A percentile compares a stretch with the other conserved stretches of the same genome.
These are phyloP conservation scores for Solanum sitiens DNA, from an alignment of 257 asterid genomes.

Conservation along the genomic window DNA sequence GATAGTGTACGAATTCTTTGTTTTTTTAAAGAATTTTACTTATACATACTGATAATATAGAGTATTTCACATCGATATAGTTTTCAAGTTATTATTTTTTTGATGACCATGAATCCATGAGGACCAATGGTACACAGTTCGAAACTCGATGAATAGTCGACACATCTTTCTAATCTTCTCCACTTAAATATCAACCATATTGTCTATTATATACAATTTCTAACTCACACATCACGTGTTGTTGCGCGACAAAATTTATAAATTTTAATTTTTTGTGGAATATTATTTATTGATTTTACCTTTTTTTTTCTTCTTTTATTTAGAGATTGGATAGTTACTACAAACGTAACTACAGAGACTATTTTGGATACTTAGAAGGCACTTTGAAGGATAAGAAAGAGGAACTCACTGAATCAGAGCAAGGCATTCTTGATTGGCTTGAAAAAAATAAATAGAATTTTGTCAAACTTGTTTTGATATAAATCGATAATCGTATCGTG, in stretches of 20 bases:
- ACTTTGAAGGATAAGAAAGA: slow-evolving; percentile 50
- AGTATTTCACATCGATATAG: background rate
- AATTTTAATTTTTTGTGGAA: background rate
- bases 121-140: background rate
- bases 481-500: too few species aligned
- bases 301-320: background rate
- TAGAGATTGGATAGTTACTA: slow-evolving; percentile 72
- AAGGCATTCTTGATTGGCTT: slow-evolving; percentile 75
- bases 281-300: background rate
- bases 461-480: background rate
- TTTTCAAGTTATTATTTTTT: background rate
- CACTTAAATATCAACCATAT: background rate
- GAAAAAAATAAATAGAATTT: slow-evolving; percentile 28
- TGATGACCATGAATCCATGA: background rate
- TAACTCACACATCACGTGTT: background rate
- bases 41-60: background rate
- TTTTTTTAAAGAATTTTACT: background rate
- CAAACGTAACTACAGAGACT: slow-evolving; percentile 76
- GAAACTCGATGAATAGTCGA: accelerated
- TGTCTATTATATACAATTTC: background rate
- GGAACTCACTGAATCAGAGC: slow-evolving; percentile 52
- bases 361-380: slow-evolving; percentile 70
- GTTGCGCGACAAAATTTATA: background rate
- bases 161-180: background rate
- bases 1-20: background rate